These are phyloP conservation scores for Botrytis porri DNA, from an alignment of 2,329 filamentous ascomycete species.

Conservation along the genomic window DNA sequence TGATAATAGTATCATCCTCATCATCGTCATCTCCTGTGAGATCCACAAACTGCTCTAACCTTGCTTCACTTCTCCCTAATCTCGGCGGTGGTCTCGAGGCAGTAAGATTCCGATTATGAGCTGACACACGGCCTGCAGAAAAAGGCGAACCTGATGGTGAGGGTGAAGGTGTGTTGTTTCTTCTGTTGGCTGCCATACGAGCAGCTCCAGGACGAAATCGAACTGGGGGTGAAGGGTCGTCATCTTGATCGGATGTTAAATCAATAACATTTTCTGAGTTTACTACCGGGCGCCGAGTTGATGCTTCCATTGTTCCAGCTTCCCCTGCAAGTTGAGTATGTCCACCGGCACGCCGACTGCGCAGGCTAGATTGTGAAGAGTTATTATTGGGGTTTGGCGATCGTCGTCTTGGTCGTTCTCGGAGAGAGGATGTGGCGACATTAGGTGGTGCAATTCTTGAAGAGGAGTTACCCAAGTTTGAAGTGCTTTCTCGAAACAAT, in stretches of 20 bases:
- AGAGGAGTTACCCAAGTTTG: constrained; percentile 16
- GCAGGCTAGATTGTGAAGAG: constrained; percentile 11
- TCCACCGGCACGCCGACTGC: not conserved
- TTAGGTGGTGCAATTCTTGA: constrained; percentile 22
- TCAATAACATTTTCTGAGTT: constrained; percentile 37
- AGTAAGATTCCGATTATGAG: not conserved
- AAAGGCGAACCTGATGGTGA: not conserved
- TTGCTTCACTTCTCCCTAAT: constrained; percentile 34
- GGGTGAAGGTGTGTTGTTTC: not conserved
- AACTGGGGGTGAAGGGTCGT: constrained; percentile 13
- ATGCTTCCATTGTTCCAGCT: constrained; percentile 30
- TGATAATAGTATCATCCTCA: constrained; percentile 15
- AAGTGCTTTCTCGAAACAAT: constrained; percentile 25
- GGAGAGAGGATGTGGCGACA: constrained; percentile 20
- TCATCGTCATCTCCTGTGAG: constrained; percentile 48
- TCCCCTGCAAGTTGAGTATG: constrained; percentile 19
- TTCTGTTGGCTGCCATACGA: constrained; percentile 6
- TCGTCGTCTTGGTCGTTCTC: constrained; percentile 25
- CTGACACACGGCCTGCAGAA: not conserved
- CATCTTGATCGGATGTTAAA: constrained; percentile 37
- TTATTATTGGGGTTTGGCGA: constrained; percentile 34
- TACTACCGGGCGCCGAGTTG: constrained; percentile 33
- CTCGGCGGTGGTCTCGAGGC: constrained; percentile 24
- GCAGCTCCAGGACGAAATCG: constrained; percentile 4
- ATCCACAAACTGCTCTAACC: constrained; percentile 46